phyloP scores from a whole-genome alignment of 495 filamentous ascomycete species.

The Daldinia bambusicola region DNA sequence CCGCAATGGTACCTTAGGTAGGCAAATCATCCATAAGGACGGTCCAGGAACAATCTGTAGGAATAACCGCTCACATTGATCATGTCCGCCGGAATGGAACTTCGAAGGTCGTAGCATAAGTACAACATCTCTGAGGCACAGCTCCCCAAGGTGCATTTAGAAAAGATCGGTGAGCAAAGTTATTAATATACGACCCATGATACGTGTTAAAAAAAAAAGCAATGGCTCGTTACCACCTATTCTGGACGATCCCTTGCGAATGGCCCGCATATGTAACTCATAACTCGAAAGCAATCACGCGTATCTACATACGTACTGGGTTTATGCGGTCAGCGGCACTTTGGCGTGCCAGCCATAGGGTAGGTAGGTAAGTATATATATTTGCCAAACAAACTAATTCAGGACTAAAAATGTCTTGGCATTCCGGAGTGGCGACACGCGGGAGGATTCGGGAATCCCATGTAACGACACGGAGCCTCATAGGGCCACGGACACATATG shows the following conservation, averaged over 20 bases:
- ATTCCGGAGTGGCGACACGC: slow-evolving; percentile 21
- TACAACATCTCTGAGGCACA: slow-evolving; percentile 1
- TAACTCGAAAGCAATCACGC: neutral
- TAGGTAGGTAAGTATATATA: neutral
- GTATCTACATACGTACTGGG: neutral
- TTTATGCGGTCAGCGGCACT: neutral
- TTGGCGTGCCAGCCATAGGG: neutral
- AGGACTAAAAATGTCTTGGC: slow-evolving; percentile 30
- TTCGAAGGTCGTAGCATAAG: slow-evolving; percentile 6
- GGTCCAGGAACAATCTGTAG: slow-evolving; percentile 1
- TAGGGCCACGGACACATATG: slow-evolving; percentile 21
- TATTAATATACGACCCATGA: slow-evolving; percentile 4
- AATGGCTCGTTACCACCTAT: slow-evolving; percentile 1
- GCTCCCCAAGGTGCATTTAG: neutral
- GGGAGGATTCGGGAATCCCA: slow-evolving; percentile 33
- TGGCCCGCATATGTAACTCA: neutral
- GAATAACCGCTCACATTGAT: slow-evolving; percentile 5
- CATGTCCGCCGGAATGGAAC: slow-evolving; percentile 1
- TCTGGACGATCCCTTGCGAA: neutral
- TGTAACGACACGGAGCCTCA: slow-evolving; percentile 24
- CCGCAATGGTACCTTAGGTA: slow-evolving; percentile 22
- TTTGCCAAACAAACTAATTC: neutral
- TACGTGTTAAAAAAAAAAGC: slow-evolving; percentile 10
- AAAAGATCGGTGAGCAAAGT: slow-evolving; percentile 7
- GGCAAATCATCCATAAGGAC: slow-evolving; percentile 19